Percentiles rank a stretch among this genome's conserved stretches.
phyloP scores from a whole-genome alignment of 2,329 filamentous ascomycete species.

The Cladobotryum mycophilum region DNA sequence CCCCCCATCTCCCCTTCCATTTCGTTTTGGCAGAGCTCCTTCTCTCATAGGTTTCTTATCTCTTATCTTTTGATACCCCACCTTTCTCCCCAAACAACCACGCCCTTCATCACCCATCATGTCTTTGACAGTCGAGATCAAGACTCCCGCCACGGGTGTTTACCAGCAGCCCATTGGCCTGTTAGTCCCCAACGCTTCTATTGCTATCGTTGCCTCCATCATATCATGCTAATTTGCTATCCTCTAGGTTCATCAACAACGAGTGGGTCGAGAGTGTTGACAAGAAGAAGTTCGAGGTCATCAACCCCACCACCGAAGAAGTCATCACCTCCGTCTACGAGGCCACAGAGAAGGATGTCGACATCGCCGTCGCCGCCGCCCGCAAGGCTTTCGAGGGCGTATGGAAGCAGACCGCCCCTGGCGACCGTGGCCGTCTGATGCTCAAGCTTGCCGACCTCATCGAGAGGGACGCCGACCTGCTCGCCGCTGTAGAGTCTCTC shows the following conservation, averaged over 20 bases:
- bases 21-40: too few relatives aligned
- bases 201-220: neutral
- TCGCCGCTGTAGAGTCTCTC: conserved; percentile 78
- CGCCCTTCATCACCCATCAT: conserved; percentile 20
- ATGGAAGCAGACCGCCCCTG: conserved; percentile 64
- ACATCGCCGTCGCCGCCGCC: conserved; percentile 75
- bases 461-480: conserved; percentile 68
- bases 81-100: too few relatives aligned
- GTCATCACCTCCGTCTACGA: conserved; percentile 78
- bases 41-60: too few relatives aligned
- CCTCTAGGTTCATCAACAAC: conserved; percentile 73
- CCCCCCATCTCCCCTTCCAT: too few relatives aligned
- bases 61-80: too few relatives aligned
- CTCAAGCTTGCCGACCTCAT: conserved; percentile 72
- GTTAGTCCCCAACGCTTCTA: conserved; percentile 33
- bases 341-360: conserved; percentile 80
- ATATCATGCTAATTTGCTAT: neutral
- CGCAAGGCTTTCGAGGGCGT: conserved; percentile 75
- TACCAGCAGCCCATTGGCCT: conserved; percentile 56
- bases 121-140: conserved; percentile 53
- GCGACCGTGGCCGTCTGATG: conserved; percentile 63
- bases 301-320: conserved; percentile 82
- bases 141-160: conserved; percentile 58
- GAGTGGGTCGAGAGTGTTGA: conserved; percentile 75
- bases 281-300: conserved; percentile 85